Conservation (phyloP, 2,329 filamentous ascomycete genomes). For the Cordyceps cicadae region DNA sequence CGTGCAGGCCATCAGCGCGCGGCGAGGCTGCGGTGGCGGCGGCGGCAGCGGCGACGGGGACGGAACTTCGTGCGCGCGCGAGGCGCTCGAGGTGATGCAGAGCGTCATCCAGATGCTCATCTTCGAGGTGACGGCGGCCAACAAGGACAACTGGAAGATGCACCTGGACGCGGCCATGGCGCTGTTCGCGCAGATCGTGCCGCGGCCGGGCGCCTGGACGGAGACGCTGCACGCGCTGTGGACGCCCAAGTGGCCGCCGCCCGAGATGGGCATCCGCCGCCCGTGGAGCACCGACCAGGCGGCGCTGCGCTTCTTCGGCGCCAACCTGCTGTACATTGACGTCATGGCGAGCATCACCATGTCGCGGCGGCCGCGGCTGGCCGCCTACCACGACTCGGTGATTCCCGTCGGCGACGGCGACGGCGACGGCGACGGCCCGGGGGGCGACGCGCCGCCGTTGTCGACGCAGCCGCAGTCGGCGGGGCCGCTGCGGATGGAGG, state of each 20-base stretch:
- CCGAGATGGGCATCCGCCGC: constrained; percentile 23
- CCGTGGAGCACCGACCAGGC: constrained; percentile 39
- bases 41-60: no score
- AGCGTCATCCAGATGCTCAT: constrained; percentile 45
- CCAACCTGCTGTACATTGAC: constrained; percentile 40
- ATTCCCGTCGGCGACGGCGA: constrained; percentile 24
- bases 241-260: constrained; percentile 27
- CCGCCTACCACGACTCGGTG: constrained; percentile 31
- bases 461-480: constrained; percentile 16
- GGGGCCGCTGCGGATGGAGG: constrained; percentile 35
- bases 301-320: constrained; percentile 39
- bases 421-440: constrained; percentile 3
- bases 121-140: constrained; percentile 40
- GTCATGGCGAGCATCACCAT: constrained; percentile 41
- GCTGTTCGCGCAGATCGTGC: constrained; percentile 39
- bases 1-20: constrained; percentile 28
- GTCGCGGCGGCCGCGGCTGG: constrained; percentile 33
- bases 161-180: constrained; percentile 42
- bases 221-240: constrained; percentile 26
- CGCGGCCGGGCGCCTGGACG: constrained; percentile 28
- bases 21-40: constrained; percentile 18
- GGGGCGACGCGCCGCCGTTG: constrained; percentile 18
- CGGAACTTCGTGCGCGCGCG: constrained; percentile 18
- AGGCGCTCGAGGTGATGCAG: constrained; percentile 36
- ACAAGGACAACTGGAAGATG: constrained; percentile 40